Conservation (phyloP, 345 rosid species). For the Corchorus olitorius region DNA sequence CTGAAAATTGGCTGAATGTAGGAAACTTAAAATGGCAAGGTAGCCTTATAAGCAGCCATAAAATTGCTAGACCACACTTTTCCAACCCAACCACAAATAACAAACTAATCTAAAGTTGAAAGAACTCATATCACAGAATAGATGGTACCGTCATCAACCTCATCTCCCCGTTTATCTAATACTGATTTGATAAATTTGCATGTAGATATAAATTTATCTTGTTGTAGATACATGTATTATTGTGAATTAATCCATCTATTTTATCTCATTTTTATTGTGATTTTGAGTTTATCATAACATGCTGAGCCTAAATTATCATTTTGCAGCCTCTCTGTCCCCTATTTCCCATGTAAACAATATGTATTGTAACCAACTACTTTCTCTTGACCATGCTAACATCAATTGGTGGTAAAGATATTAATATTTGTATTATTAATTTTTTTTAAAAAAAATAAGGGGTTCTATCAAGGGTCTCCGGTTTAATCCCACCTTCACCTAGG, state of each 20-base stretch:
- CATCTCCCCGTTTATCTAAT: not conserved
- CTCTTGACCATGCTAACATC: not conserved
- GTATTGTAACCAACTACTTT: not conserved
- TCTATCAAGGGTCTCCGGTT: not conserved
- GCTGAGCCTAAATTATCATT: not conserved
- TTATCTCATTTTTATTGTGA: not conserved
- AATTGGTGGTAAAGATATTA: not conserved
- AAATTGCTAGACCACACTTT: conserved; percentile 14
- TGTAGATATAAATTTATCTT: not conserved
- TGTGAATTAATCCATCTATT: not conserved
- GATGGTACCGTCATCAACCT: not conserved
- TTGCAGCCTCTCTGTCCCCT: not conserved
- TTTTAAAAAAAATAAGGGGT: too few species aligned
- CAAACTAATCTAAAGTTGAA: not conserved
- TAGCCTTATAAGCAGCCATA: not conserved
- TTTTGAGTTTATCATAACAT: not conserved
- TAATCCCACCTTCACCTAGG: not conserved
- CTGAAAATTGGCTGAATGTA: not conserved
- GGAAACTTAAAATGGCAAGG: not conserved
- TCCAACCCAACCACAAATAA: not conserved
- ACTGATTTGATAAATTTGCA: not conserved
- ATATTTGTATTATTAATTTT: not conserved
- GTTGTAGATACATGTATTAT: not conserved
- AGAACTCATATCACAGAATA: not conserved
- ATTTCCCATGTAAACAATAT: not conserved